Conservation (phyloP, 345 rosid genomes). For the Bruguiera parviflora region DNA sequence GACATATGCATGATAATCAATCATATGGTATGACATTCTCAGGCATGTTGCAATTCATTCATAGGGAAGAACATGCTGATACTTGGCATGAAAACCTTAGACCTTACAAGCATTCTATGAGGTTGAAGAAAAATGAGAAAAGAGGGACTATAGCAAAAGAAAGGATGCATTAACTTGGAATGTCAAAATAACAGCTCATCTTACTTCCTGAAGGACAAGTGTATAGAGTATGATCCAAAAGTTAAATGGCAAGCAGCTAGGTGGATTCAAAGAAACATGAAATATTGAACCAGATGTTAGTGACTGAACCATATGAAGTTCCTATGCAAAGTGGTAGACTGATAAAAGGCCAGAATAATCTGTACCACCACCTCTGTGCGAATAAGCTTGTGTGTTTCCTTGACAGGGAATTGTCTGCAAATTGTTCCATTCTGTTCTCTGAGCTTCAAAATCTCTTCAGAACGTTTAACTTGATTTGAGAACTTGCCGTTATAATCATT, state of each 20-base stretch:
- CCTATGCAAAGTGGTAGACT: too few species aligned
- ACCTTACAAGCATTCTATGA: too few species aligned
- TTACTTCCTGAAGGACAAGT: not conserved
- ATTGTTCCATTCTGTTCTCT: constrained; percentile 66
- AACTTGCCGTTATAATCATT: constrained; percentile 54
- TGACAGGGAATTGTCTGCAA: constrained; percentile 89
- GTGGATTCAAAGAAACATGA: not conserved
- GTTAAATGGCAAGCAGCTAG: not conserved
- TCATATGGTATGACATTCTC: too few species aligned
- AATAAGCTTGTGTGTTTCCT: constrained; percentile 71
- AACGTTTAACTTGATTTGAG: constrained; percentile 42
- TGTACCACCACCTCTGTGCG: constrained; percentile 64
- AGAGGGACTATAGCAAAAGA: too few species aligned
- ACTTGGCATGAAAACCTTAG: too few species aligned
- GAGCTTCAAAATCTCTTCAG: constrained; percentile 73
- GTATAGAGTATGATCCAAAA: not conserved
- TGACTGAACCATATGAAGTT: too few species aligned
- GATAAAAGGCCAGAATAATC: not conserved
- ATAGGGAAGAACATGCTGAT: too few species aligned
- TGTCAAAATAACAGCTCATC: not conserved
- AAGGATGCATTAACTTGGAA: too few species aligned
- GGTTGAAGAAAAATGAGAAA: too few species aligned
- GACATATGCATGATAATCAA: too few species aligned
- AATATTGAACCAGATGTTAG: too few species aligned
- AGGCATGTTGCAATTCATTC: too few species aligned